These are phyloP conservation scores for Macrolepiota dolichaula DNA, from an alignment of 768 basidiomycete genomes.

Conservation along the genomic window DNA sequence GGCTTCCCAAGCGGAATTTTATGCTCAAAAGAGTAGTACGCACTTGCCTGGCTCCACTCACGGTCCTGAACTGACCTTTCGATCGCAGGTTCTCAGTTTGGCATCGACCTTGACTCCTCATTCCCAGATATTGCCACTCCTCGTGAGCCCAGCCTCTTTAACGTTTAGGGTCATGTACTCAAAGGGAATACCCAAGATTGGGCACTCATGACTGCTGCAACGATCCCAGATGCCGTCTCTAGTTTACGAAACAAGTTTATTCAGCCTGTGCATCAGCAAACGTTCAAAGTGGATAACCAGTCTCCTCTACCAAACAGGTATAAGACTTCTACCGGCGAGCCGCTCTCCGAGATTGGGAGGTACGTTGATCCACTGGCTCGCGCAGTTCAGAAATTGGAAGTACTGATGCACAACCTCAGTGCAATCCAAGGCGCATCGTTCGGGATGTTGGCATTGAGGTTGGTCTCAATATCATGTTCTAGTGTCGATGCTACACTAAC, in stretches of 20 bases:
- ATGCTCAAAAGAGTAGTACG: too few species aligned
- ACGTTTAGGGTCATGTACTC: background rate
- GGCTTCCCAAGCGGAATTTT: too few species aligned
- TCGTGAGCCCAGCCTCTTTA: background rate
- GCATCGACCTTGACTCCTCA: constrained; percentile 18
- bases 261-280: constrained; percentile 14
- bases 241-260: constrained; percentile 37
- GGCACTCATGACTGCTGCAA: constrained; percentile 47
- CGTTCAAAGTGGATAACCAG: constrained; percentile 16
- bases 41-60: too few species aligned
- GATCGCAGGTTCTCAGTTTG: constrained; percentile 5
- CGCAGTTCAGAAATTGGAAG: constrained; percentile 19
- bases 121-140: constrained; percentile 19
- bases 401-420: constrained; percentile 21
- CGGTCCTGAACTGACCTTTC: too few species aligned
- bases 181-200: constrained; percentile 30
- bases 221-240: constrained; percentile 23
- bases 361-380: background rate
- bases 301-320: constrained; percentile 24
- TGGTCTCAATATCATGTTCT: constrained; percentile 1
- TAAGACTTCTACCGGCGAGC: constrained; percentile 15
- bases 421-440: too few species aligned
- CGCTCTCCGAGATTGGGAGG: constrained; percentile 12
- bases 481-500: background rate
- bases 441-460: constrained; percentile 23